phyloP scores from a whole-genome alignment of 176 grass and related monocot species.

The Aegilops speltoides region DNA sequence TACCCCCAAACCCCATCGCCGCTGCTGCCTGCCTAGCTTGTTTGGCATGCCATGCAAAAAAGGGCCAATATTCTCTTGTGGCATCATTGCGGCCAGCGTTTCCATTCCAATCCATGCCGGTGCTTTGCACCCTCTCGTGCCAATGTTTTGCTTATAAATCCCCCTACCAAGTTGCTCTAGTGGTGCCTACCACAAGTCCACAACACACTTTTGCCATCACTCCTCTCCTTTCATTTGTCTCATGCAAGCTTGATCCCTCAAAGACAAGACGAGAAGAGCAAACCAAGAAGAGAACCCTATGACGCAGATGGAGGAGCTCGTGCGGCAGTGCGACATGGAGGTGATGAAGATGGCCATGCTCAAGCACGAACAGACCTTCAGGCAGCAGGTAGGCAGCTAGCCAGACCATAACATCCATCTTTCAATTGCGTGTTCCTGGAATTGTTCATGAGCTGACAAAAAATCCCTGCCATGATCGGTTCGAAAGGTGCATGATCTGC shows the following conservation, averaged over 20 bases:
- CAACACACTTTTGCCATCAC: neutral
- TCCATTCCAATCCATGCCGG: neutral
- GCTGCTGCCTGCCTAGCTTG: constrained; percentile 24
- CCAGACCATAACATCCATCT: too few species aligned
- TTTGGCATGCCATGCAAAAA: constrained; percentile 44
- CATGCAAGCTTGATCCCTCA: constrained; percentile 11
- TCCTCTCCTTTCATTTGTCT: neutral
- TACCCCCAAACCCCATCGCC: neutral
- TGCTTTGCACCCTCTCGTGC: neutral
- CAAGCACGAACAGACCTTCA: constrained; percentile 74
- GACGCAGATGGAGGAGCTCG: constrained; percentile 52
- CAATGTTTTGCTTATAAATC: constrained; percentile 9
- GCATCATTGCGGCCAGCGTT: constrained; percentile 39
- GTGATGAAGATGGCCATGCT: constrained; percentile 75
- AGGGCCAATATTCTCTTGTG: constrained; percentile 32
- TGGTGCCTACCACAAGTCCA: neutral
- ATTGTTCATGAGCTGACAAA: neutral
- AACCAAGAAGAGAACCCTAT: neutral
- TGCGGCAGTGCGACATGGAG: constrained; percentile 61
- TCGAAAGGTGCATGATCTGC: constrained; percentile 55
- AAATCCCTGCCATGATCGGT: neutral
- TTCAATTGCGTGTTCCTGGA: neutral
- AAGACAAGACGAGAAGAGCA: neutral
- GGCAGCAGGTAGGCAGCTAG: constrained; percentile 46
- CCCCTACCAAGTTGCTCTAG: constrained; percentile 4